Evolutionary conservation across 1,284 basidiomycete genomes (phyloP), one percentile per base, ranked within the genome.

Genomic region (Leccinum discolor): DNA sequence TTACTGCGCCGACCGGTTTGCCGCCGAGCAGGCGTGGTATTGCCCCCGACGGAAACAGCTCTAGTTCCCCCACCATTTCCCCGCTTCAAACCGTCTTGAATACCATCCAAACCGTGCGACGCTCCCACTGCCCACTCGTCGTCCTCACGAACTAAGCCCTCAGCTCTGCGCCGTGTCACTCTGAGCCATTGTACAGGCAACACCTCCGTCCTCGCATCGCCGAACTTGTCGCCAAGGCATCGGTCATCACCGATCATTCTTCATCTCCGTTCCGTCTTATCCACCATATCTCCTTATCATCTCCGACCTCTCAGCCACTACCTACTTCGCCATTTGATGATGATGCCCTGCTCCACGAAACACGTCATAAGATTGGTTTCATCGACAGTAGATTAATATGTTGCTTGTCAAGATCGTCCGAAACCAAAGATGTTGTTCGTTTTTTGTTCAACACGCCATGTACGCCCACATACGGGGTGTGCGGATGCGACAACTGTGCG

Each of bases 1-100:
- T 74, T 87, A 91, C 77, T 94, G 92, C 91, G 70, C 82, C 8
- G 92, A 95, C 74, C 86, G 89, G 47, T 88, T 87, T 73, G 79
- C 81, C 50, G 75, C 79, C 38, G 92, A 93, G 73, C 86, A 88
- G 68, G 62, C 83, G 80, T 57, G 70, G 72, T 21, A 68, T 66
- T 62, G 63, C 64, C 12, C 61, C 64, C 42, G 65, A 64, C 59
- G 74, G 68, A 54, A 63, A 44, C 67, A 67, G 61, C 63, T 14
- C 50, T 7, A 58, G 56, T 62, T 63, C 56, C 64, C 47, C 62
- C 64, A 67, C 66, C 61, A 69, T 60, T 52, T 69, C 63, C 61
- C 71, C 68, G 63, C 61, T 79, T 77, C 67, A 80, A 23, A 79
- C 83, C 66, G 82, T 88, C 61, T 72, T 86, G 47, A 70, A 72